Conservation (phyloP, 305 asterid species). For the Fraxinus floribunda region DNA sequence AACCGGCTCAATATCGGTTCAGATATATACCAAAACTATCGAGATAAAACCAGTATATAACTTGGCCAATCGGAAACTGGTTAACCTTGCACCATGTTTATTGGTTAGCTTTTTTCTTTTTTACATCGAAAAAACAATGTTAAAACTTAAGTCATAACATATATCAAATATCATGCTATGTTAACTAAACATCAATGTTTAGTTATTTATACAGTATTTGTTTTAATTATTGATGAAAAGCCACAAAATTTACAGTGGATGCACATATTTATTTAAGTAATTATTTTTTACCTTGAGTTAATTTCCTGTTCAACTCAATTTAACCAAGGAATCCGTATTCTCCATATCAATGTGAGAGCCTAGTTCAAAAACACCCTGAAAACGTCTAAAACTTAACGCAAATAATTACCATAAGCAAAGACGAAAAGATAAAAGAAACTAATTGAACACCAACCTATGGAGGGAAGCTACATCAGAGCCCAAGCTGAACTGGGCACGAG, state of each 20-base stretch:
- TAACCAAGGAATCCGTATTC: neutral
- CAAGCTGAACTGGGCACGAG: slow-evolving; percentile 51
- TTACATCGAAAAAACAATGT: neutral
- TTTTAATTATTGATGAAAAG: neutral
- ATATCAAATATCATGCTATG: neutral
- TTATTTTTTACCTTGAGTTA: neutral
- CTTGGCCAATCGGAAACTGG: neutral
- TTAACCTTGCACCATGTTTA: neutral
- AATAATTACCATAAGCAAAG: neutral
- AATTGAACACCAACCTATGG: slow-evolving; percentile 52
- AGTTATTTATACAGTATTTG: neutral
- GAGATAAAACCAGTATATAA: neutral
- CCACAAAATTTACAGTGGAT: neutral
- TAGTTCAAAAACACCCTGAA: neutral
- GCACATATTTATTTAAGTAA: neutral
- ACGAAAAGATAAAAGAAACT: neutral
- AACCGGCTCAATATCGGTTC: neutral
- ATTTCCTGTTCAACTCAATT: neutral
- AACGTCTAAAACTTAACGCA: neutral
- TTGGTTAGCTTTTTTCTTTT: neutral
- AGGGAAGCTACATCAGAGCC: slow-evolving; percentile 75
- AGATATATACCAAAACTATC: neutral
- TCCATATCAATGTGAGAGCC: neutral
- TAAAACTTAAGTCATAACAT: neutral
- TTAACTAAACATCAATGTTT: neutral